phyloP scores from a whole-genome alignment of 805 yeast genomes.

The Candida xiaguanensis region DNA sequence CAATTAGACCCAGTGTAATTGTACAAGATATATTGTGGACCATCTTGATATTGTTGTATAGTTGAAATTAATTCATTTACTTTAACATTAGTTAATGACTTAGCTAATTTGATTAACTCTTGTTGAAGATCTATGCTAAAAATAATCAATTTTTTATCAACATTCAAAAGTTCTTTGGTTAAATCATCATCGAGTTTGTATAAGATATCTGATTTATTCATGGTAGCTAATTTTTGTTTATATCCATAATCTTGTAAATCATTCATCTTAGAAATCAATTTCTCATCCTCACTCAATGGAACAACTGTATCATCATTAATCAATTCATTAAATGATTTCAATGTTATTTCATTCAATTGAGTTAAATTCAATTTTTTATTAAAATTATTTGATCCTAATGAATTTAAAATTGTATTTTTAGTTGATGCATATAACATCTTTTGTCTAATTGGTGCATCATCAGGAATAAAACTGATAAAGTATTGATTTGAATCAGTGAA shows the following conservation, averaged over 20 bases:
- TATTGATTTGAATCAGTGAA: slow-evolving; percentile 27
- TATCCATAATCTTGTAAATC: slow-evolving; percentile 18
- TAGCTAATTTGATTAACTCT: slow-evolving; percentile 38
- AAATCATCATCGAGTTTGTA: slow-evolving; percentile 25
- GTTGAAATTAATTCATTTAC: slow-evolving; percentile 18
- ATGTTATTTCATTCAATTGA: slow-evolving; percentile 50
- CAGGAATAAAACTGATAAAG: slow-evolving; percentile 86
- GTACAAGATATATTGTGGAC: slow-evolving; percentile 54
- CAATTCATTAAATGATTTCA: slow-evolving; percentile 39
- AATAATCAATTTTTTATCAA: slow-evolving; percentile 33
- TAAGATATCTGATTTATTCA: slow-evolving; percentile 23
- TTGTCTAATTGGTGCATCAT: slow-evolving; percentile 69
- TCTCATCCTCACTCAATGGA: slow-evolving; percentile 60
- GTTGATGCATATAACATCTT: slow-evolving; percentile 96
- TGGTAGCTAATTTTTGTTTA: slow-evolving; percentile 32
- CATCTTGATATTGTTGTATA: slow-evolving; percentile 17
- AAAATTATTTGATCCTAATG: slow-evolving; percentile 63
- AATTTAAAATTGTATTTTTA: slow-evolving; percentile 69
- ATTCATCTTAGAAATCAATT: slow-evolving; percentile 33
- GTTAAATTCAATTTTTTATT: slow-evolving; percentile 49
- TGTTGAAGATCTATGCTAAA: slow-evolving; percentile 47
- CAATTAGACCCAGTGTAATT: slow-evolving; percentile 33
- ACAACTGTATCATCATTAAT: slow-evolving; percentile 13
- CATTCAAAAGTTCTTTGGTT: slow-evolving; percentile 17
- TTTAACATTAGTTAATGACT: slow-evolving; percentile 17